phyloP scores from a whole-genome alignment of 345 rosid species.

The Lepidium sativum region DNA sequence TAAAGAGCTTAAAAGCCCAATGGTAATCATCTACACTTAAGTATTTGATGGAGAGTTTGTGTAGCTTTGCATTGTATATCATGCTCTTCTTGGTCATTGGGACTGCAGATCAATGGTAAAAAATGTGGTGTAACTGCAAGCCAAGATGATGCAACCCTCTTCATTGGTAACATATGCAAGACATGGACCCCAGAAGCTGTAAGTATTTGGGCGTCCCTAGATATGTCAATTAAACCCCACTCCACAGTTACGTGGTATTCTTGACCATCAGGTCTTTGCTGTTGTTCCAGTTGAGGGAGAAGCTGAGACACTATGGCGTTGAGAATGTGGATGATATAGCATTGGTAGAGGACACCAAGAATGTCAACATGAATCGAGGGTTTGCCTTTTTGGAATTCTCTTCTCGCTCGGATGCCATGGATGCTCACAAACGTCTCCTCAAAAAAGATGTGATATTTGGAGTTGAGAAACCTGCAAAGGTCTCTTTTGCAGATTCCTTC shows the following conservation, averaged over 20 bases:
- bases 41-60: conserved; percentile 28
- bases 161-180: conserved; percentile 93
- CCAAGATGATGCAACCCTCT: conserved; percentile 94
- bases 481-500: conserved; percentile 95
- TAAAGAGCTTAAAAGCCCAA: conserved; percentile 66
- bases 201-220: conserved; percentile 44
- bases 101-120: conserved; percentile 91
- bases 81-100: conserved; percentile 31
- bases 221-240: conserved; percentile 23
- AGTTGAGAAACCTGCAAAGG: conserved; percentile 94
- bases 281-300: conserved; percentile 77
- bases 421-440: conserved; percentile 86
- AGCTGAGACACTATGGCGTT: conserved; percentile 92
- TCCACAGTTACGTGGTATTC: conserved; percentile 17
- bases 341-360: conserved; percentile 88
- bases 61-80: conserved; percentile 27
- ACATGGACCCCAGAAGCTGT: conserved; percentile 92
- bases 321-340: conserved; percentile 81
- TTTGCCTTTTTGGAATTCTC: conserved; percentile 94
- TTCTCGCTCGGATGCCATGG: conserved; percentile 91
- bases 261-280: conserved; percentile 30
- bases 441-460: conserved; percentile 89
- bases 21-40: conserved; percentile 51
- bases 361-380: conserved; percentile 86
- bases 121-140: conserved; percentile 94